phyloP scores from a whole-genome alignment of 2,329 filamentous ascomycete genomes.

The Sarocladiaceae sp. region DNA sequence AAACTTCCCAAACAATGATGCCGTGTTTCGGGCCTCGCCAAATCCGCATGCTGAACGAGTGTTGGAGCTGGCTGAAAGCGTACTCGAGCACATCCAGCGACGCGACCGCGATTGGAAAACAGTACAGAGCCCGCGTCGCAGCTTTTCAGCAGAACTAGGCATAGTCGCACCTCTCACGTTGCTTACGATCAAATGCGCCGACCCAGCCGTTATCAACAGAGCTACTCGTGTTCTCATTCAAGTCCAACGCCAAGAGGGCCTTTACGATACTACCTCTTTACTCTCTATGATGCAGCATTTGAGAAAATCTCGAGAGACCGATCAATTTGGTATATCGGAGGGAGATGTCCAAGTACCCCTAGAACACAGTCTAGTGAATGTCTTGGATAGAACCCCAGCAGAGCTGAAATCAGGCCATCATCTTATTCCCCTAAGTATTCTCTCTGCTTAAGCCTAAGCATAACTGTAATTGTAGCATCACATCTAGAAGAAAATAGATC shows the following conservation, averaged over 20 bases:
- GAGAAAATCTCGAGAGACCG: background rate
- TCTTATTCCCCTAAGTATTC: background rate
- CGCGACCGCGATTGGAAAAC: background rate
- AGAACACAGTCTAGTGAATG: background rate
- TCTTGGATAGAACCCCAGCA: background rate
- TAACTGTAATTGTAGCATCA: too few relatives aligned
- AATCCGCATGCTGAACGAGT: background rate
- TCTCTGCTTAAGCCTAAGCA: background rate
- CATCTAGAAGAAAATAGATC: too few relatives aligned
- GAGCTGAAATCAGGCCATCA: background rate
- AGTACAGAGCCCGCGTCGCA: background rate
- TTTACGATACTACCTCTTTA: background rate
- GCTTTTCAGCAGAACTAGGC: background rate
- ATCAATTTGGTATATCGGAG: too few relatives aligned
- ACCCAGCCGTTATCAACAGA: background rate
- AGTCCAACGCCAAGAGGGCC: background rate
- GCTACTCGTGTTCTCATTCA: background rate
- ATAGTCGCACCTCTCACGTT: background rate
- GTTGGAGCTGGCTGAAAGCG: background rate
- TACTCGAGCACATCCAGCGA: background rate
- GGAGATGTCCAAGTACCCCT: background rate
- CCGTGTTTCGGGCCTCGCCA: background rate
- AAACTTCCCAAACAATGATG: background rate
- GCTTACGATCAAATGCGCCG: background rate
- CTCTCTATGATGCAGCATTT: background rate